A percentile compares a stretch with the other conserved stretches of the same genome.
Evolutionary conservation across 352 stramenopile species (phyloP).

Genomic region (Pythium guiyangense): DNA sequence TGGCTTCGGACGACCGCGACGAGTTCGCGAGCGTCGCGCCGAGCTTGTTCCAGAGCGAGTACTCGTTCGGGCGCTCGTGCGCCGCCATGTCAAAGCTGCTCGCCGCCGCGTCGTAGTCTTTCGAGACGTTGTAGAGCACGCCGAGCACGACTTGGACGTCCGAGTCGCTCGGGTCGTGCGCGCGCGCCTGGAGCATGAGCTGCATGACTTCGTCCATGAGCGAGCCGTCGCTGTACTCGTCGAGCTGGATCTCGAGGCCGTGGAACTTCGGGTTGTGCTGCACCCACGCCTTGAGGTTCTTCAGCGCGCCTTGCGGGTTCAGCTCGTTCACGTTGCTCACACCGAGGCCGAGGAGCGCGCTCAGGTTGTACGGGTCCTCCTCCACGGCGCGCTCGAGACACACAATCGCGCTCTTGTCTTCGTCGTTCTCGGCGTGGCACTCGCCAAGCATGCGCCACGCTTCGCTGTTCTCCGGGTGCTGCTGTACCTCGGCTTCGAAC

Average conservation of each 20-base stretch:
- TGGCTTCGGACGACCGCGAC: slow-evolving; percentile 89
- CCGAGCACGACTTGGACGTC: slow-evolving; percentile 91
- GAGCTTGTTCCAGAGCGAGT: slow-evolving; percentile 98
- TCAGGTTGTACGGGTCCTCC: slow-evolving; percentile 93
- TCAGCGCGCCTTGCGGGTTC: slow-evolving; percentile 90
- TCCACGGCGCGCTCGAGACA: slow-evolving; percentile 93
- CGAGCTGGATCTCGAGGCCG: slow-evolving; percentile 84
- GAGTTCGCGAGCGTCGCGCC: slow-evolving; percentile 96
- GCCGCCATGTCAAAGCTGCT: slow-evolving; percentile 87
- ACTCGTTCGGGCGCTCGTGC: slow-evolving; percentile 84
- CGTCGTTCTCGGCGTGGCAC: slow-evolving; percentile 96
- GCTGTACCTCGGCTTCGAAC: slow-evolving; percentile 94
- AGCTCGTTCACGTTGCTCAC: slow-evolving; percentile 98
- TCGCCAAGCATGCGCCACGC: slow-evolving; percentile 93
- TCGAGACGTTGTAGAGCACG: slow-evolving; percentile 97
- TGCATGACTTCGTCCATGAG: slow-evolving; percentile 94
- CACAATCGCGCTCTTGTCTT: slow-evolving; percentile 94
- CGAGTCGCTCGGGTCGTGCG: slow-evolving; percentile 67
- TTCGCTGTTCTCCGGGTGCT: slow-evolving; percentile 92
- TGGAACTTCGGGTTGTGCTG: slow-evolving; percentile 97
- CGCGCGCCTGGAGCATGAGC: slow-evolving; percentile 90
- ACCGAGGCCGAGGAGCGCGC: slow-evolving; percentile 89
- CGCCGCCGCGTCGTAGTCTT: slow-evolving; percentile 94
- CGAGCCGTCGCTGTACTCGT: slow-evolving; percentile 87
- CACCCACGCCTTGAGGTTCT: slow-evolving; percentile 94